Percentiles rank a stretch among this genome's conserved stretches.
Conservation (phyloP, 495 filamentous ascomycete species). For the Talaromyces trachyspermus region DNA sequence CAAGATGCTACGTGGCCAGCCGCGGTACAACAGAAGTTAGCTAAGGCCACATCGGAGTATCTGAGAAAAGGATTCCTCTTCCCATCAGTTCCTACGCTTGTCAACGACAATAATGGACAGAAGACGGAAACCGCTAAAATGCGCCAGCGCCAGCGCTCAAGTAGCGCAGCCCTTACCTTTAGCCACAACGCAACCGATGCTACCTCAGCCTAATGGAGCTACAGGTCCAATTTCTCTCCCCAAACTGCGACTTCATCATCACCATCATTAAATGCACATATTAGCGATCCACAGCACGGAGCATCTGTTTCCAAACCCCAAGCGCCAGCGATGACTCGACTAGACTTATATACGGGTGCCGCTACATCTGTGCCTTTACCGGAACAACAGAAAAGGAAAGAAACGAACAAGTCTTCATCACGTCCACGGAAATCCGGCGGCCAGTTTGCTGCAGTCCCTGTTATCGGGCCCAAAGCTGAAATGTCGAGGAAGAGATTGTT, state of each 20-base stretch:
- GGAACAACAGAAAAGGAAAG: neutral
- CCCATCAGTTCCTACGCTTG: conserved; percentile 32
- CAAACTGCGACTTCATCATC: too few species aligned
- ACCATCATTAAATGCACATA: too few species aligned
- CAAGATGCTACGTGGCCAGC: conserved; percentile 24
- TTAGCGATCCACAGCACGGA: too few species aligned
- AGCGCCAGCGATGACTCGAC: neutral
- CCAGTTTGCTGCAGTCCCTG: neutral
- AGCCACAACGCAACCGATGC: conserved; percentile 4
- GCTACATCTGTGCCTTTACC: neutral
- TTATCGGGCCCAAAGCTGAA: conserved; percentile 15
- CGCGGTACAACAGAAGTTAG: conserved; percentile 22
- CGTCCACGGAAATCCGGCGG: neutral
- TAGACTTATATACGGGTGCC: neutral
- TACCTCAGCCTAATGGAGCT: conserved; percentile 1
- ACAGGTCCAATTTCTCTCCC: too few species aligned
- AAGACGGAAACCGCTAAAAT: neutral
- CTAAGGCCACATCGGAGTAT: conserved; percentile 21
- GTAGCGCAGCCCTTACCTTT: neutral
- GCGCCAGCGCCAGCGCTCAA: conserved; percentile 3
- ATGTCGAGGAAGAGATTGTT: conserved; percentile 39
- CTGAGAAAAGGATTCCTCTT: conserved; percentile 27
- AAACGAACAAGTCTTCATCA: neutral
- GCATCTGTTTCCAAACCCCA: neutral
- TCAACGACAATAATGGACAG: neutral